Percentiles rank a stretch among this genome's conserved stretches.
Conservation (phyloP, 2,329 filamentous ascomycete species). For the Colletotrichum noveboracense region DNA sequence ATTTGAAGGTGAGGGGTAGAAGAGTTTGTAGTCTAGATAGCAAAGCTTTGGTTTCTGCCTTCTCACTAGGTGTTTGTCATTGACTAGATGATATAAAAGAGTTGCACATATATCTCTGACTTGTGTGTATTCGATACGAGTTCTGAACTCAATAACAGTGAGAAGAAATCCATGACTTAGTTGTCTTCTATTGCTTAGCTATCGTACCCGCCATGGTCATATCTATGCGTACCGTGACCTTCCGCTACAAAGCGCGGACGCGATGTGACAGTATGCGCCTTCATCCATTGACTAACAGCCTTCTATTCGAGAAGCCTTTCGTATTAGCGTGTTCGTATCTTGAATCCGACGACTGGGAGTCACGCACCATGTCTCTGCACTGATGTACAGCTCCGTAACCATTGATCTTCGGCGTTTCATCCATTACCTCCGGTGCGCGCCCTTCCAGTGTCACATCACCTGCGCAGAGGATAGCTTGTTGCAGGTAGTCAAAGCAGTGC, state of each 20-base stretch:
- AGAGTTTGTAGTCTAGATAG: too few species aligned
- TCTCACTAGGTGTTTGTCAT: too few species aligned
- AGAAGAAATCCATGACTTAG: background rate
- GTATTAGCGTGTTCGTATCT: background rate
- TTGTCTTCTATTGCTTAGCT: background rate
- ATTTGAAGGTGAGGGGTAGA: too few species aligned
- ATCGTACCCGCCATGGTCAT: background rate
- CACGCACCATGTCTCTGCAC: background rate
- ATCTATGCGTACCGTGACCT: background rate
- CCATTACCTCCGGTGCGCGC: background rate
- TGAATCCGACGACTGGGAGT: background rate
- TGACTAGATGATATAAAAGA: too few species aligned
- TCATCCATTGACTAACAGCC: background rate
- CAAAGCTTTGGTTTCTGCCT: too few species aligned
- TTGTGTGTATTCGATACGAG: too few species aligned
- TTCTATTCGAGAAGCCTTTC: background rate
- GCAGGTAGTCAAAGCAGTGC: background rate
- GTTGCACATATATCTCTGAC: too few species aligned
- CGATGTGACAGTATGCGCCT: background rate
- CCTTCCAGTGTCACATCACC: background rate
- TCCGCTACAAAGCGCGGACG: background rate
- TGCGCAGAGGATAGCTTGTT: background rate
- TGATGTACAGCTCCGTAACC: background rate
- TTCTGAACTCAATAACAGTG: too few species aligned
- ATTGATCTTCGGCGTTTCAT: background rate